These are phyloP conservation scores for Eucalyptus lansdowneana DNA, from an alignment of 345 rosid species.

Conservation along the genomic window DNA sequence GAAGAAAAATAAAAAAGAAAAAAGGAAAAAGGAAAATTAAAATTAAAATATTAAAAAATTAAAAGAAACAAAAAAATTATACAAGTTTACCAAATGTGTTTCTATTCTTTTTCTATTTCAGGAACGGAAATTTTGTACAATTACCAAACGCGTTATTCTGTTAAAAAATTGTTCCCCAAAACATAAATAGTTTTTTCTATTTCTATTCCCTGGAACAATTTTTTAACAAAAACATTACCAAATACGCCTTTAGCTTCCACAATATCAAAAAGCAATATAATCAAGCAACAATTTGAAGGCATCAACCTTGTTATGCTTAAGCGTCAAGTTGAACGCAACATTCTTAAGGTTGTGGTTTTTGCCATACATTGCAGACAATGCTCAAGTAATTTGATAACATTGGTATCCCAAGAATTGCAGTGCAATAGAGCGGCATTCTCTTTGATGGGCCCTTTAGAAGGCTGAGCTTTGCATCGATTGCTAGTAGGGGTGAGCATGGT, in stretches of 20 bases:
- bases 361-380: neutral
- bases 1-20: too few species aligned
- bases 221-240: too few species aligned
- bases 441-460: neutral
- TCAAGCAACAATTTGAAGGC: neutral
- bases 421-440: neutral
- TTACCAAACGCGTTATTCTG: too few species aligned
- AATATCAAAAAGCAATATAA: neutral
- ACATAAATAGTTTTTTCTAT: too few species aligned
- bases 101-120: too few species aligned
- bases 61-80: too few species aligned
- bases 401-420: neutral
- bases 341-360: neutral
- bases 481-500: too few species aligned
- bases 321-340: neutral
- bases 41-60: too few species aligned
- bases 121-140: too few species aligned
- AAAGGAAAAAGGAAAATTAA: too few species aligned
- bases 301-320: neutral
- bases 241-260: neutral
- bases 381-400: neutral
- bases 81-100: too few species aligned
- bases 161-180: too few species aligned
- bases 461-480: neutral
- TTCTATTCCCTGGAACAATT: accelerated